Conservation (phyloP, 2,329 filamentous ascomycete genomes). For the Fusarium bactridioides region DNA sequence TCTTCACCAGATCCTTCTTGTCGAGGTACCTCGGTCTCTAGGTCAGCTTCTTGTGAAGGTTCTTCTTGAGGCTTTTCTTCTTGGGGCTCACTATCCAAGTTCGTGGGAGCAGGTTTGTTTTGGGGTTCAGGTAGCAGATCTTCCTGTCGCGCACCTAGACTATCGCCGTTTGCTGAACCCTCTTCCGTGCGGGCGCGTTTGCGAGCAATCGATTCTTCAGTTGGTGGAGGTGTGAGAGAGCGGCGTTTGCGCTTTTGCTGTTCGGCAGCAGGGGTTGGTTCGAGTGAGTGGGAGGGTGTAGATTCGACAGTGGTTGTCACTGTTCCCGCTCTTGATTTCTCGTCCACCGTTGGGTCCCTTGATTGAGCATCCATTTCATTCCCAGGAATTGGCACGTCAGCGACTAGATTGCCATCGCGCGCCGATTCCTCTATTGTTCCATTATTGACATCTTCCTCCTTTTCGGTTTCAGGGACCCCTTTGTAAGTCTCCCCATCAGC, state of each 20-base stretch:
- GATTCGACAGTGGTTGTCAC: conserved; percentile 15
- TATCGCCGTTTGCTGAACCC: conserved; percentile 13
- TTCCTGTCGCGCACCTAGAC: conserved; percentile 16
- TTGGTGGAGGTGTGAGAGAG: conserved; percentile 68
- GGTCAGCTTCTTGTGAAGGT: not conserved
- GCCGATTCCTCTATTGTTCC: conserved; percentile 4
- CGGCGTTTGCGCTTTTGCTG: conserved; percentile 72
- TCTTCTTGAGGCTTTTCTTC: conserved; percentile 1
- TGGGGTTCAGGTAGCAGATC: conserved; percentile 1
- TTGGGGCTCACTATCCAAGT: conserved; percentile 11
- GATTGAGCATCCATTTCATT: conserved; percentile 16
- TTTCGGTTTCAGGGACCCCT: not conserved
- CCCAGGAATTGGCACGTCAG: conserved; percentile 5
- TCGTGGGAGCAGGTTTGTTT: conserved; percentile 24
- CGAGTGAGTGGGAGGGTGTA: conserved; percentile 9
- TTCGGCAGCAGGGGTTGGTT: conserved; percentile 25
- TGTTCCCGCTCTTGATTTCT: conserved; percentile 16
- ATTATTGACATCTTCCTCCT: conserved; percentile 13
- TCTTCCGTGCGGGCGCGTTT: conserved; percentile 62
- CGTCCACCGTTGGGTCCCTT: conserved; percentile 2
- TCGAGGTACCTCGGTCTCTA: not conserved
- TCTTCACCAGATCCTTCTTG: conserved; percentile 1
- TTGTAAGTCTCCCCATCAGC: conserved; percentile 6
- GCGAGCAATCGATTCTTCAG: conserved; percentile 58
- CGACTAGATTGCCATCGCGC: not conserved